A percentile compares a stretch with the other conserved stretches of the same genome.
These are phyloP conservation scores for Scutellaria galericulata DNA, from an alignment of 257 asterid species.

Conservation along the genomic window DNA sequence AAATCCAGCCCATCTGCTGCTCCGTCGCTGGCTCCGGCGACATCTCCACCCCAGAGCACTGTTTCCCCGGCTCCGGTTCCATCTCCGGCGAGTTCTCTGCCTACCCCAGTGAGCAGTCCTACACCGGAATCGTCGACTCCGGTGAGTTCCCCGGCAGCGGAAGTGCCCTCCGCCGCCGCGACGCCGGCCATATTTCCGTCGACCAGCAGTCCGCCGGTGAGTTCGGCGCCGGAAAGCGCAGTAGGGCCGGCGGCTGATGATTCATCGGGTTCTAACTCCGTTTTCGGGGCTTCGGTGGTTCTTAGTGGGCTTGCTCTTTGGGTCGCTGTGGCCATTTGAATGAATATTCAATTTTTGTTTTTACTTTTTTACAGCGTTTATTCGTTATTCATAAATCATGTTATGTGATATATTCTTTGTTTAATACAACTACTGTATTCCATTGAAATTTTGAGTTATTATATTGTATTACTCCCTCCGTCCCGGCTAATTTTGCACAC, in stretches of 20 bases:
- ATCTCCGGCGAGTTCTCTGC: conserved; percentile 50
- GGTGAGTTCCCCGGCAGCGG: conserved; percentile 47
- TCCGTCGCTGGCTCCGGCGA: conserved; percentile 51
- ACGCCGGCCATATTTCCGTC: conserved; percentile 52
- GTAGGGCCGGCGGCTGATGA: conserved; percentile 60
- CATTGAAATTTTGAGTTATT: neutral
- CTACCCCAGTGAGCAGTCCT: conserved; percentile 45
- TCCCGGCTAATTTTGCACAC: no score
- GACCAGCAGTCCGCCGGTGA: conserved; percentile 50
- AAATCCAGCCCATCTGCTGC: conserved; percentile 50
- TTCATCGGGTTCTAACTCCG: conserved; percentile 42
- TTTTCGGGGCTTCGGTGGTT: conserved; percentile 34
- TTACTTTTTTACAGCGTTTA: neutral
- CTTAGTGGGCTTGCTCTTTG: conserved; percentile 53
- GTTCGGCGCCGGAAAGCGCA: conserved; percentile 59
- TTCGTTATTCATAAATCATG: neutral
- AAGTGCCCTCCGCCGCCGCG: conserved; percentile 47
- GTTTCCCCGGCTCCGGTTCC: conserved; percentile 54
- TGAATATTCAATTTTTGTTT: neutral
- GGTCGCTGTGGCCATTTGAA: conserved; percentile 45
- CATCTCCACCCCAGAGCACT: conserved; percentile 35
- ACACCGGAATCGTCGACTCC: conserved; percentile 43
- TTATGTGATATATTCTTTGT: conserved; percentile 18
- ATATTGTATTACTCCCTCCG: no score
- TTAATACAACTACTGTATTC: neutral